Evolutionary conservation across 2,329 filamentous ascomycete species (phyloP).

Genomic region (Neofusicoccum sp.): DNA sequence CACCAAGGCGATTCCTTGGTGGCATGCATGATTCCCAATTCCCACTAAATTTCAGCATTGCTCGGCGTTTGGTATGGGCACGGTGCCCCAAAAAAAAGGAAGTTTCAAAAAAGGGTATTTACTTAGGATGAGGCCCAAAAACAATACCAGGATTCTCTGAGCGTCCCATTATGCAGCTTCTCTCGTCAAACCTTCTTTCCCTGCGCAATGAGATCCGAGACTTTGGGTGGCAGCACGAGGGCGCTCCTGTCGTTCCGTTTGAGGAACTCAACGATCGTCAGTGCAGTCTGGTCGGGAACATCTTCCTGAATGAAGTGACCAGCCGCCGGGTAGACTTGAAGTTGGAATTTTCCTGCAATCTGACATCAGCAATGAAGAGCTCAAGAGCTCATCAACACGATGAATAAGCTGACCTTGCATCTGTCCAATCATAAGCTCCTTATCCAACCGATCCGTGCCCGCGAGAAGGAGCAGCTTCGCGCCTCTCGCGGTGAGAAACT

Average conservation of each 20-base stretch:
- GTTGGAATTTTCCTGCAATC: conserved; percentile 79
- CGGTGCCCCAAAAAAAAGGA: background rate
- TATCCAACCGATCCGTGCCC: conserved; percentile 86
- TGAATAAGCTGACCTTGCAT: conserved; percentile 72
- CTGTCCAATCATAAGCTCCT: conserved; percentile 89
- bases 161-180: background rate
- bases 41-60: conserved; percentile 9
- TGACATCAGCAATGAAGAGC: background rate
- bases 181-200: conserved; percentile 49
- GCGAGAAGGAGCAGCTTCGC: conserved; percentile 84
- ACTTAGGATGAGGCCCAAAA: background rate
- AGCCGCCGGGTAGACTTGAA: conserved; percentile 91
- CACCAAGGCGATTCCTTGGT: background rate
- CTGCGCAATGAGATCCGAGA: conserved; percentile 53
- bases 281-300: conserved; percentile 82
- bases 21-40: conserved; percentile 8
- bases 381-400: background rate
- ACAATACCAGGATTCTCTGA: background rate
- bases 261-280: conserved; percentile 85
- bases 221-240: conserved; percentile 87
- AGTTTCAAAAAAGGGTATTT: background rate
- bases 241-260: conserved; percentile 83
- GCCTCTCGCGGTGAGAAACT: conserved; percentile 77
- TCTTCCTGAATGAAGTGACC: conserved; percentile 98
- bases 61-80: conserved; percentile 15